A percentile compares a stretch with the other conserved stretches of the same genome.
These are phyloP conservation scores for Mycena olivaceomarginata DNA, from an alignment of 768 basidiomycete species.

Conservation along the genomic window DNA sequence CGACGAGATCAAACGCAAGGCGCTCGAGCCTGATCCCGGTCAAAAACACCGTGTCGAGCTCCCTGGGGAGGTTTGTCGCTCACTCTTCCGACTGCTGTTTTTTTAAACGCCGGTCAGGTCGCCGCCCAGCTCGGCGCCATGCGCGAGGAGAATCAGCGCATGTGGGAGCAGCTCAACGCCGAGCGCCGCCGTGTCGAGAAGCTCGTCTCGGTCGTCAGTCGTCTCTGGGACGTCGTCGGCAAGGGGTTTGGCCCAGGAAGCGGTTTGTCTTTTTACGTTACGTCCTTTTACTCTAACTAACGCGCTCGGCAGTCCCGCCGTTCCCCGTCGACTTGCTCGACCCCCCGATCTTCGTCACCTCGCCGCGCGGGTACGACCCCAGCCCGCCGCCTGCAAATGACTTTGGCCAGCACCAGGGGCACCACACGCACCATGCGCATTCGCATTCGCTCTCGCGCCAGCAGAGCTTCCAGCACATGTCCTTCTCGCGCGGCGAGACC, in stretches of 20 bases:
- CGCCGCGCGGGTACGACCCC: constrained; percentile 65
- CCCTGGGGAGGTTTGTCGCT: constrained; percentile 81
- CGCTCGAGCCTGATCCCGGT: constrained; percentile 86
- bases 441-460: constrained; percentile 72
- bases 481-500: constrained; percentile 59
- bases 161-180: constrained; percentile 72
- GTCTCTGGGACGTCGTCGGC: constrained; percentile 78
- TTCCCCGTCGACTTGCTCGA: constrained; percentile 75
- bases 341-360: constrained; percentile 86
- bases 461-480: constrained; percentile 76
- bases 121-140: constrained; percentile 80
- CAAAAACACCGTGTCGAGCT: constrained; percentile 85
- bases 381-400: constrained; percentile 64
- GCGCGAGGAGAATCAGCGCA: constrained; percentile 81
- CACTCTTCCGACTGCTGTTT: not conserved
- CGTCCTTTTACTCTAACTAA: not conserved
- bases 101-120: constrained; percentile 56
- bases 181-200: constrained; percentile 80
- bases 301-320: constrained; percentile 59
- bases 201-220: constrained; percentile 74
- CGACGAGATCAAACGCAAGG: constrained; percentile 92
- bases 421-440: constrained; percentile 53
- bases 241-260: constrained; percentile 71
- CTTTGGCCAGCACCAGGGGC: constrained; percentile 49
- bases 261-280: constrained; percentile 60